Percentiles rank a stretch among this genome's conserved stretches.
Evolutionary conservation across 352 stramenopile genomes (phyloP).

Genomic region (Phytophthora pini): DNA sequence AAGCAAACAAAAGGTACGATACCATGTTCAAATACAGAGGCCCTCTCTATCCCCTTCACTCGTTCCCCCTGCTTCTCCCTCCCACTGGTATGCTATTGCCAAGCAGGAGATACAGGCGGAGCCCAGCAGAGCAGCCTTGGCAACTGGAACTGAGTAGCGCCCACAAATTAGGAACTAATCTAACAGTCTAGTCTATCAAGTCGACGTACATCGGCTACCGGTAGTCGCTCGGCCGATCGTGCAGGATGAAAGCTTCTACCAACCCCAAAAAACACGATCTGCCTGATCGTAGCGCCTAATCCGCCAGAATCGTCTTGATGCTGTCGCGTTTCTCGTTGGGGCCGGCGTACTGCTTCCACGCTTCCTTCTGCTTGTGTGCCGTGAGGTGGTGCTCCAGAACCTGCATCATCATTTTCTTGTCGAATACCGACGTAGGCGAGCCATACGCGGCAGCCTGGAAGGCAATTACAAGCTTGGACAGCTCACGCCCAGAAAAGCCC

Average conservation of each 20-base stretch:
- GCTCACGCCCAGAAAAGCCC: constrained; percentile 98
- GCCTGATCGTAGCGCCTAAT: constrained; percentile 41
- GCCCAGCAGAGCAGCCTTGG: constrained; percentile 29
- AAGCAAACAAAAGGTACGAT: constrained; percentile 28
- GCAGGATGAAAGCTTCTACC: constrained; percentile 11
- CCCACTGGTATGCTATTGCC: constrained; percentile 1
- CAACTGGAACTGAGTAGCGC: constrained; percentile 73
- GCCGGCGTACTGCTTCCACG: constrained; percentile 90
- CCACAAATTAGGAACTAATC: constrained; percentile 84
- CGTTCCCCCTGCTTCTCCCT: constrained; percentile 3
- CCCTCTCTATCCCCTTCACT: constrained; percentile 15
- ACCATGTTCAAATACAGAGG: constrained; percentile 46
- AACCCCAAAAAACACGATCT: constrained; percentile 10
- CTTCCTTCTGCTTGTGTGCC: constrained; percentile 94
- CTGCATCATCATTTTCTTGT: constrained; percentile 93
- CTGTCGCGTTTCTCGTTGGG: constrained; percentile 58
- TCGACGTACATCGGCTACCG: constrained; percentile 15
- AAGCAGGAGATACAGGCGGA: constrained; percentile 10
- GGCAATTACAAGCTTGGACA: constrained; percentile 99
- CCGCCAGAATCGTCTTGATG: constrained; percentile 57
- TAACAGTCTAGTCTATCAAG: constrained; percentile 82
- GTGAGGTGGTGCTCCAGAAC: constrained; percentile 95
- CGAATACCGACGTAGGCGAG: constrained; percentile 93
- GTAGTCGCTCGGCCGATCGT: constrained; percentile 20
- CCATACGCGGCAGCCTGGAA: constrained; percentile 99